phyloP scores from a whole-genome alignment of 805 yeast genomes.

The Yarrowia sp. region DNA sequence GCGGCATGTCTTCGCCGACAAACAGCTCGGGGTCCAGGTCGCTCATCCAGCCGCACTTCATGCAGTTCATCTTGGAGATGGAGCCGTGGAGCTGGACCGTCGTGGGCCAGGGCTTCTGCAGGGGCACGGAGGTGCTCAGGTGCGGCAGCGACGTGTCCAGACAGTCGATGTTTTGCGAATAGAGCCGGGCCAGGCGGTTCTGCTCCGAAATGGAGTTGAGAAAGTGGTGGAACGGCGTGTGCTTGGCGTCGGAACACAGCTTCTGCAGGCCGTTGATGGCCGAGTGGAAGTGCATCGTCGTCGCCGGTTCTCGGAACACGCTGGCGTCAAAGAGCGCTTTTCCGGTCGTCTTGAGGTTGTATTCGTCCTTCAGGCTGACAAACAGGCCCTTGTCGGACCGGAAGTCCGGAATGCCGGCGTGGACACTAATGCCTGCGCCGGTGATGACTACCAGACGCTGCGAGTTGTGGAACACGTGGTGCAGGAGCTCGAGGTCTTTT shows the following conservation, averaged over 20 bases:
- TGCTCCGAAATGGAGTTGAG: slow-evolving; percentile 58
- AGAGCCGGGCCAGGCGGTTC: slow-evolving; percentile 65
- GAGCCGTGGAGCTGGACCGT: slow-evolving; percentile 86
- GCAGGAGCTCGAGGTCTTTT: slow-evolving; percentile 46
- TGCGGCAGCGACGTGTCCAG: slow-evolving; percentile 60
- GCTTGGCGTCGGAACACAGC: slow-evolving; percentile 54
- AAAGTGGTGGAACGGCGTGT: slow-evolving; percentile 73
- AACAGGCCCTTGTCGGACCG: slow-evolving; percentile 73
- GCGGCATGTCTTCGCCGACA: slow-evolving; percentile 45
- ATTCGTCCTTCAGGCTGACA: slow-evolving; percentile 46
- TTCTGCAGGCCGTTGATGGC: slow-evolving; percentile 64
- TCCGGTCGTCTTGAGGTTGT: slow-evolving; percentile 48
- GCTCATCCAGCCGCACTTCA: slow-evolving; percentile 65
- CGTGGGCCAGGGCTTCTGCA: slow-evolving; percentile 49
- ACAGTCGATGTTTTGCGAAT: slow-evolving; percentile 87
- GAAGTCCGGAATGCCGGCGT: slow-evolving; percentile 88
- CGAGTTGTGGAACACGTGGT: slow-evolving; percentile 54
- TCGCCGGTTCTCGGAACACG: slow-evolving; percentile 62
- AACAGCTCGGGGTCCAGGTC: slow-evolving; percentile 55
- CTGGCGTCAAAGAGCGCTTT: slow-evolving; percentile 77
- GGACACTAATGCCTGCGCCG: slow-evolving; percentile 91
- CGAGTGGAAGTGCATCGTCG: slow-evolving; percentile 65
- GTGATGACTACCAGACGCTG: slow-evolving; percentile 62
- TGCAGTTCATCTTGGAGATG: slow-evolving; percentile 66
- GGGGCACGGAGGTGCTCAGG: slow-evolving; percentile 51